Percentiles rank a stretch among this genome's conserved stretches.
phyloP scores from a whole-genome alignment of 108 stramenopile species.

The Chaetoceros tenuissimus region DNA sequence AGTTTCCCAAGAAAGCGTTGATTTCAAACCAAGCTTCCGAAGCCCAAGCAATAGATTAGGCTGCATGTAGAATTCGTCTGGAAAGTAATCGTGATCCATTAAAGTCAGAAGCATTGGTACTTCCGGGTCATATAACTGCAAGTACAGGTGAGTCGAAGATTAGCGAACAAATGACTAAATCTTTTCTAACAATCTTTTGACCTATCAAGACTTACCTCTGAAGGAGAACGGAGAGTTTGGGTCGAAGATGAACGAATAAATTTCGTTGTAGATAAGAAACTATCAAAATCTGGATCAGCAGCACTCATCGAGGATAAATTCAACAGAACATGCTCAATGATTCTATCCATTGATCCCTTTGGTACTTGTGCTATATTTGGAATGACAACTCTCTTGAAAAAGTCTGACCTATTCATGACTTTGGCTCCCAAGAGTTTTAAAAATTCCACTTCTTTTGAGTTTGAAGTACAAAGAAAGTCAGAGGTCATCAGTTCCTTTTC shows the following conservation, averaged over 20 bases:
- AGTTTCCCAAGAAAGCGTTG: constrained; percentile 5
- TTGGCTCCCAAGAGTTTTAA: background rate
- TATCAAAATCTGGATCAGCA: background rate
- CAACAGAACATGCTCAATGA: background rate
- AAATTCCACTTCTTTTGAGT: background rate
- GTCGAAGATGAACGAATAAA: background rate
- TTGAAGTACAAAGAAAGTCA: background rate
- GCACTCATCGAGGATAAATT: background rate
- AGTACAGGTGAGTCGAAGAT: background rate
- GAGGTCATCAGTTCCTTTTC: background rate
- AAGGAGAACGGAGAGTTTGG: background rate
- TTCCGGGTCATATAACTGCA: constrained; percentile 25
- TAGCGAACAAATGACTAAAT: background rate
- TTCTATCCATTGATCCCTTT: background rate
- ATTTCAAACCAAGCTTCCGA: constrained; percentile 10
- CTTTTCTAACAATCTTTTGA: background rate
- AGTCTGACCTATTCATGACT: background rate
- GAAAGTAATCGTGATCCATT: constrained; percentile 9
- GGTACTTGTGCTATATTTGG: background rate
- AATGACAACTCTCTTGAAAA: background rate
- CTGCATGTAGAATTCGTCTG: background rate
- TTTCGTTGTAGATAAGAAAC: background rate
- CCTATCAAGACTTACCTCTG: background rate
- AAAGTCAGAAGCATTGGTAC: constrained; percentile 6
- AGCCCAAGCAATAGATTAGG: constrained; percentile 7